Conservation (phyloP, 805 yeast species). For the Torulaspora microellipsoides region DNA sequence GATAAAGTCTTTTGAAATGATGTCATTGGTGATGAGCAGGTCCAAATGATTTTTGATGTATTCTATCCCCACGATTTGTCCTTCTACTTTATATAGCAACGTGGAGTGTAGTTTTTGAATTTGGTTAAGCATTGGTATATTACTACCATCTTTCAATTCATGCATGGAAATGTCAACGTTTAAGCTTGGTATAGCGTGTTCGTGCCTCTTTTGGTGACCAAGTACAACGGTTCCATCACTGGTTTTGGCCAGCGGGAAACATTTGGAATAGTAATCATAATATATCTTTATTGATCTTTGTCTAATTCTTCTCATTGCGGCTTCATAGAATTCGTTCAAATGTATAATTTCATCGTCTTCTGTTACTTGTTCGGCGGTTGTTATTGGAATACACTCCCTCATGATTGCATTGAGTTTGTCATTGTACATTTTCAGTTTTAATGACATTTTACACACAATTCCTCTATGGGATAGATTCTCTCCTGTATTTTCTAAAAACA, state of each 20-base stretch:
- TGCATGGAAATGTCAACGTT: slow-evolving; percentile 3
- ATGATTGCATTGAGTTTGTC: slow-evolving; percentile 23
- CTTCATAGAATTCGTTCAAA: neutral
- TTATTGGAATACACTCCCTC: slow-evolving; percentile 18
- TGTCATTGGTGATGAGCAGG: slow-evolving; percentile 13
- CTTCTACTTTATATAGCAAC: slow-evolving; percentile 7
- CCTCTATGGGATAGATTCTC: slow-evolving; percentile 25
- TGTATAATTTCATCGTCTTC: slow-evolving; percentile 6
- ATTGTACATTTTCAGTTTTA: slow-evolving; percentile 19
- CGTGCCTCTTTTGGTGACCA: too few relatives aligned
- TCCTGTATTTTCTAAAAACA: slow-evolving; percentile 8
- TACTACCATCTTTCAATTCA: slow-evolving; percentile 1
- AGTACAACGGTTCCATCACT: neutral
- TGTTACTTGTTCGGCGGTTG: slow-evolving; percentile 3
- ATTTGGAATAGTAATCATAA: slow-evolving; percentile 4
- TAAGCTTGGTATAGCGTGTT: neutral
- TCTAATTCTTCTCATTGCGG: neutral
- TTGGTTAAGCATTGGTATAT: slow-evolving; percentile 1
- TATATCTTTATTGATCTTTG: neutral
- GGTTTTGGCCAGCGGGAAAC: slow-evolving; percentile 8
- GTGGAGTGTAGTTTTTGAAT: neutral
- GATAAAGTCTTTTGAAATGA: slow-evolving; percentile 11
- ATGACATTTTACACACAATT: slow-evolving; percentile 23
- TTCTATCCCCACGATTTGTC: slow-evolving; percentile 8
- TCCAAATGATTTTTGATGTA: slow-evolving; percentile 1